Percentiles rank a stretch among this genome's conserved stretches.
These are phyloP conservation scores for Capsella bursapastoris DNA, from an alignment of 345 rosid genomes.

Conservation along the genomic window DNA sequence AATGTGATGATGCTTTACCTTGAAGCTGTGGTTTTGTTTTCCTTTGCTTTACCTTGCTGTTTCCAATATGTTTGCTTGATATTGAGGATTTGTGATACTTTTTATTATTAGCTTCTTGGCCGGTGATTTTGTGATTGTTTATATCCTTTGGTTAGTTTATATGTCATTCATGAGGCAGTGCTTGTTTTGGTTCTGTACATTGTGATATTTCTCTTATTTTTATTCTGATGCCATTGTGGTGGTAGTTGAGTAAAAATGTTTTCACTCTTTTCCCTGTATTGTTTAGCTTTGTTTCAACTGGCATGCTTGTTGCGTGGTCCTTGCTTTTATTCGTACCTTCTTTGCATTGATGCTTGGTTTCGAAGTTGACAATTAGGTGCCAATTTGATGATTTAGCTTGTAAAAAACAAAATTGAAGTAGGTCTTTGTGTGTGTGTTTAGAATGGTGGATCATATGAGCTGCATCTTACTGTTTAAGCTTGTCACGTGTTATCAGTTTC, in stretches of 20 bases:
- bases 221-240: slow-evolving; percentile 22
- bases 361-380: slow-evolving; percentile 6
- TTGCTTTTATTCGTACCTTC: background rate
- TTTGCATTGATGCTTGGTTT: slow-evolving; percentile 10
- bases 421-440: slow-evolving; percentile 4
- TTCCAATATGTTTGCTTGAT: slow-evolving; percentile 27
- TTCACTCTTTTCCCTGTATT: background rate
- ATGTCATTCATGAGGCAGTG: slow-evolving; percentile 23
- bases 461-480: background rate
- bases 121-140: slow-evolving; percentile 21
- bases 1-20: slow-evolving; percentile 33
- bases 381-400: background rate
- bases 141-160: slow-evolving; percentile 19
- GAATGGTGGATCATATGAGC: background rate
- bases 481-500: slow-evolving; percentile 17
- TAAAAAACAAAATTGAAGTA: background rate
- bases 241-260: slow-evolving; percentile 14
- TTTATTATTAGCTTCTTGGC: slow-evolving; percentile 13
- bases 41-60: slow-evolving; percentile 31
- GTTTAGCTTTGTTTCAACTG: slow-evolving; percentile 23
- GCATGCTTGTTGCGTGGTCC: slow-evolving; percentile 7
- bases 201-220: background rate
- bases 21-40: slow-evolving; percentile 34
- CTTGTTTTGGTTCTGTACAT: background rate
- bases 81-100: slow-evolving; percentile 28